phyloP scores from a whole-genome alignment of 495 filamentous ascomycete species.

The Penicillium soppii region DNA sequence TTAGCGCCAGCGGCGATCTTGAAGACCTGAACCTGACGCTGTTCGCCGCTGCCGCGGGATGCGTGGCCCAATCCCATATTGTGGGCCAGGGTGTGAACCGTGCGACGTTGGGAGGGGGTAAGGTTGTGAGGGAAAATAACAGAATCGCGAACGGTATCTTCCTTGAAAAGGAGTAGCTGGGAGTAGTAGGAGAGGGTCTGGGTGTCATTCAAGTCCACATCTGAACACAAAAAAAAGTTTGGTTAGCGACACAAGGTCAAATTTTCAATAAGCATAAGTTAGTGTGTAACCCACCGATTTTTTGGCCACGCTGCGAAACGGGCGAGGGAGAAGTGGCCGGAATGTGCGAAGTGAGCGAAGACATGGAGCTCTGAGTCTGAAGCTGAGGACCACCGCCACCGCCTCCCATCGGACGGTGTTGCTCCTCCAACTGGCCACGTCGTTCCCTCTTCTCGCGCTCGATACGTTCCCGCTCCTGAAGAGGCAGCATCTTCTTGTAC shows the following conservation, averaged over 20 bases:
- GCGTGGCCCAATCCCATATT: conserved; percentile 89
- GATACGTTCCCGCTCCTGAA: conserved; percentile 91
- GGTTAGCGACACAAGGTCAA: conserved; percentile 24
- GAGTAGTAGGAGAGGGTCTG: conserved; percentile 84
- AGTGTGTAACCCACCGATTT: conserved; percentile 53
- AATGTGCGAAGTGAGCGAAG: conserved; percentile 72
- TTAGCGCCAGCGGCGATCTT: conserved; percentile 62
- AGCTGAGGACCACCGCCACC: conserved; percentile 53
- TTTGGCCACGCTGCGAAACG: conserved; percentile 58
- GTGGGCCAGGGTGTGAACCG: conserved; percentile 91
- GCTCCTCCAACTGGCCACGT: conserved; percentile 93
- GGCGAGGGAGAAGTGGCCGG: conserved; percentile 74
- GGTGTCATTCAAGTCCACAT: conserved; percentile 90
- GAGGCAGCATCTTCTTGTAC: conserved; percentile 98
- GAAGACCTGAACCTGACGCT: conserved; percentile 85
- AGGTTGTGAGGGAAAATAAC: conserved; percentile 79
- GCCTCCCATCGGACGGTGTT: conserved; percentile 73
- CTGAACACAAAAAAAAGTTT: conserved; percentile 30
- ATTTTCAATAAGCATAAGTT: conserved; percentile 2
- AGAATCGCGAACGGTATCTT: conserved; percentile 71
- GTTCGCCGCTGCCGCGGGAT: conserved; percentile 81
- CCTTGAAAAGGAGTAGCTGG: conserved; percentile 84
- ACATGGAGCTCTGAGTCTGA: conserved; percentile 81
- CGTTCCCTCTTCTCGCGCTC: conserved; percentile 97
- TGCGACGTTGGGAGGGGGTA: conserved; percentile 78